A percentile compares a stretch with the other conserved stretches of the same genome.
Conservation (phyloP, 805 yeast genomes). For the Suhomyces vadensis region DNA sequence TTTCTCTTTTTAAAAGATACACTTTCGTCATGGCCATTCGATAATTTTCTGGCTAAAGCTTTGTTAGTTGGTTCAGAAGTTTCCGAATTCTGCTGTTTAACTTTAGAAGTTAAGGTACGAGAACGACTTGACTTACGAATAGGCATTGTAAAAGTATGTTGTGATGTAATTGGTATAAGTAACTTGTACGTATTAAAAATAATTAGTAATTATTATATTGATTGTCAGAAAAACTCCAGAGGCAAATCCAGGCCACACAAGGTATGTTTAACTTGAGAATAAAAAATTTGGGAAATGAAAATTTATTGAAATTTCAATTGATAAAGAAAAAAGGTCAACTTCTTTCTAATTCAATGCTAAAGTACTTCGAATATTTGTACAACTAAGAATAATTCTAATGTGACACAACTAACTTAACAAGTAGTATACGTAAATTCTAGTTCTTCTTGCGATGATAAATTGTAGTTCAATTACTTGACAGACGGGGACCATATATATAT, state of each 20-base stretch:
- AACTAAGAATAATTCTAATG: not conserved
- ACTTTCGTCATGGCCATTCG: constrained; percentile 9
- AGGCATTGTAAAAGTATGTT: constrained; percentile 12
- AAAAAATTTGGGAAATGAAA: not conserved
- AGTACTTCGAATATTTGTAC: not conserved
- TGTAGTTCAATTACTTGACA: not conserved
- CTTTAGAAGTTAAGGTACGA: constrained; percentile 25
- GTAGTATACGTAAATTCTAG: not conserved
- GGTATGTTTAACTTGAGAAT: not conserved
- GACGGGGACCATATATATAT: constrained; percentile 7
- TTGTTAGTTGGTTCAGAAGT: constrained; percentile 9
- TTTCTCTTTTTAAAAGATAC: constrained; percentile 4
- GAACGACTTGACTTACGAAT: constrained; percentile 36
- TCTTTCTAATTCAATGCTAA: too few relatives aligned
- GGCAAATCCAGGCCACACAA: constrained; percentile 7
- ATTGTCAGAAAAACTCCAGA: not conserved
- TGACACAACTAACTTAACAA: not conserved
- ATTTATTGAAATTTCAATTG: constrained; percentile 1
- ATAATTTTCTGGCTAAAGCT: constrained; percentile 10
- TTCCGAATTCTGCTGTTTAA: constrained; percentile 4
- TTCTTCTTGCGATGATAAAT: not conserved
- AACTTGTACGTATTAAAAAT: not conserved
- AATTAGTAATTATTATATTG: not conserved
- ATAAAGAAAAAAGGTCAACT: constrained; percentile 1
- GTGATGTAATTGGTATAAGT: constrained; percentile 3